phyloP scores from a whole-genome alignment of 805 yeast genomes.

The Saccharomycopsis amapae region DNA sequence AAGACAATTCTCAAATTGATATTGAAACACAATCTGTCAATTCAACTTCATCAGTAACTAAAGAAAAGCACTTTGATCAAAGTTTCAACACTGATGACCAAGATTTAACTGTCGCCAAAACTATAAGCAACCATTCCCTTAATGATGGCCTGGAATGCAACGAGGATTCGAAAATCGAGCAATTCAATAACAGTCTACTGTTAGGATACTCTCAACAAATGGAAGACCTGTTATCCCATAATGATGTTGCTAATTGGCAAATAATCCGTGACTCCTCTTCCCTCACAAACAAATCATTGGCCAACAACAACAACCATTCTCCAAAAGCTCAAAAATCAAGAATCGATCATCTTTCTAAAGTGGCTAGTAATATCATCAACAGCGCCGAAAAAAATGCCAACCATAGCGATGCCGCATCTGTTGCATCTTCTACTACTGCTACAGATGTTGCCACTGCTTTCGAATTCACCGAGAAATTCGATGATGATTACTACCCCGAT shows the following conservation, averaged over 20 bases:
- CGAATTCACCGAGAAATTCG: constrained; percentile 14
- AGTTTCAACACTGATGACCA: constrained; percentile 67
- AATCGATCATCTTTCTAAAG: background rate
- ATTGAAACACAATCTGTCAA: constrained; percentile 6
- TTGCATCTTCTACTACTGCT: background rate
- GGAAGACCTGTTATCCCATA: background rate
- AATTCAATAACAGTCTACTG: too few relatives aligned
- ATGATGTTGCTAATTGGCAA: constrained; percentile 4
- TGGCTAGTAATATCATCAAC: background rate
- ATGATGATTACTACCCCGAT: background rate
- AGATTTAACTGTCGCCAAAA: constrained; percentile 42
- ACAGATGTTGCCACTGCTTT: constrained; percentile 11
- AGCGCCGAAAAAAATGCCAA: constrained; percentile 1
- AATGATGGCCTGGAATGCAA: constrained; percentile 3
- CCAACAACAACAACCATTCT: background rate
- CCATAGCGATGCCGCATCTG: background rate
- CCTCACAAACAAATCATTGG: background rate
- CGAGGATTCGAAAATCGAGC: too few relatives aligned
- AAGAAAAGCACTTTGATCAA: background rate
- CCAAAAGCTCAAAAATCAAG: background rate
- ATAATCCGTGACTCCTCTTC: background rate
- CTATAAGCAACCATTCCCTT: constrained; percentile 7
- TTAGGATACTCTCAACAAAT: background rate
- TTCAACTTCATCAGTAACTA: background rate
- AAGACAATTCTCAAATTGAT: constrained; percentile 29